Percentiles rank a stretch among this genome's conserved stretches.
phyloP scores from a whole-genome alignment of 495 filamentous ascomycete genomes.

The Aspergillus bertholletiae region DNA sequence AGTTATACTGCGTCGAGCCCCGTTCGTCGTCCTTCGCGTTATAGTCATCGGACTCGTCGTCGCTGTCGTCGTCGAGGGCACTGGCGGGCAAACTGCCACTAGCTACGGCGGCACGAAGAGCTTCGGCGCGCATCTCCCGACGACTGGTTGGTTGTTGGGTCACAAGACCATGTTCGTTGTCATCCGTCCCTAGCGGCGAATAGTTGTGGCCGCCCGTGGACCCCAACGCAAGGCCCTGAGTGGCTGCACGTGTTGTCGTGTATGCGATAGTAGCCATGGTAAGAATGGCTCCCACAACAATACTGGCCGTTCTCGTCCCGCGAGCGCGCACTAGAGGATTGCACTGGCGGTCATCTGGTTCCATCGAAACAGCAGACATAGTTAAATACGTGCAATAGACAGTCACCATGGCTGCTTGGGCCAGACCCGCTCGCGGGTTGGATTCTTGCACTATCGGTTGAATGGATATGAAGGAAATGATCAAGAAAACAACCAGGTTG shows the following conservation, averaged over 20 bases:
- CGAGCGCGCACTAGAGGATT: constrained; percentile 88
- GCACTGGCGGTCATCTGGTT: constrained; percentile 91
- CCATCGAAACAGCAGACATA: constrained; percentile 97
- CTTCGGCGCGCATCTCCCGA: constrained; percentile 88
- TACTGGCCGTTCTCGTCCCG: constrained; percentile 83
- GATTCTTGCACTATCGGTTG: constrained; percentile 87
- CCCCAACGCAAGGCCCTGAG: constrained; percentile 83
- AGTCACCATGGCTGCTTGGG: constrained; percentile 95
- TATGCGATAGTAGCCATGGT: constrained; percentile 98
- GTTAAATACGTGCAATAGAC: constrained; percentile 98
- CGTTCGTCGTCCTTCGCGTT: constrained; percentile 82
- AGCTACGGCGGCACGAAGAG: constrained; percentile 86
- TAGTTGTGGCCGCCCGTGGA: constrained; percentile 59
- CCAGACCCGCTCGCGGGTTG: constrained; percentile 89
- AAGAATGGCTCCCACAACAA: constrained; percentile 87
- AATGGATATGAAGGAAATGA: constrained; percentile 78
- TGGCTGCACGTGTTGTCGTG: constrained; percentile 94
- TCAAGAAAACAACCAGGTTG: constrained; percentile 81
- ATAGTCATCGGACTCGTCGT: constrained; percentile 60
- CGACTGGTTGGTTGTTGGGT: constrained; percentile 77
- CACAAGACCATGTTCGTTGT: constrained; percentile 81
- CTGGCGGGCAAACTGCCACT: constrained; percentile 88
- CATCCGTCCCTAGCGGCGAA: constrained; percentile 59
- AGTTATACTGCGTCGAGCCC: constrained; percentile 88
- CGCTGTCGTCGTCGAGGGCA: constrained; percentile 77